Evolutionary conservation across 108 stramenopile species (phyloP).

Genomic region (Discostella stelligeroides): DNA sequence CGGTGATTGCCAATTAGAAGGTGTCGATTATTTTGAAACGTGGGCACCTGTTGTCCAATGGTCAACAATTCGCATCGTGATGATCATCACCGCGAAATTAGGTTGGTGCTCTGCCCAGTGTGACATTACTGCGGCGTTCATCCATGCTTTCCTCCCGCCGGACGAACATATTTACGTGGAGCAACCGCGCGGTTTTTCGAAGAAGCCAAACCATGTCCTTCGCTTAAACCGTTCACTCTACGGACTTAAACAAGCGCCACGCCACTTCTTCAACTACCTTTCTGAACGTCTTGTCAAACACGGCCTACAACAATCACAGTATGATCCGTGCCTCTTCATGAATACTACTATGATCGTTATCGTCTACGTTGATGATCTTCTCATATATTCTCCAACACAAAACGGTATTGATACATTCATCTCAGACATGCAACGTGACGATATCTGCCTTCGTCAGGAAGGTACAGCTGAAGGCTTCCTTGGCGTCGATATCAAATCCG

Average conservation of each 20-base stretch:
- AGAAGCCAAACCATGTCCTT: not conserved
- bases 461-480: constrained; percentile 23
- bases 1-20: constrained; percentile 37
- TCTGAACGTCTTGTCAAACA: too few relatives aligned
- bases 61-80: constrained; percentile 40
- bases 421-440: not conserved
- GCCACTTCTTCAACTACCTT: too few relatives aligned
- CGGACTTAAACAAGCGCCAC: too few relatives aligned
- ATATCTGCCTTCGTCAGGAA: too few relatives aligned
- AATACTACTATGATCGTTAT: constrained; percentile 22
- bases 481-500: constrained; percentile 4
- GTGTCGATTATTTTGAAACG: constrained; percentile 39
- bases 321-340: constrained; percentile 53
- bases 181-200: constrained; percentile 38
- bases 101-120: too few relatives aligned
- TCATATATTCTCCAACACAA: constrained; percentile 17
- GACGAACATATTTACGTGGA: constrained; percentile 50
- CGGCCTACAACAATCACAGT: too few relatives aligned
- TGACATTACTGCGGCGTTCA: too few relatives aligned
- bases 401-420: not conserved
- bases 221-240: too few relatives aligned
- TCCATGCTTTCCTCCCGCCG: too few relatives aligned
- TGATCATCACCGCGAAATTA: constrained; percentile 22
- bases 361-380: too few relatives aligned
- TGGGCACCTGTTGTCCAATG: too few relatives aligned